Percentiles rank a stretch among this genome's conserved stretches.
phyloP scores from a whole-genome alignment of 495 filamentous ascomycete species.

The Coniosporium apollinis region DNA sequence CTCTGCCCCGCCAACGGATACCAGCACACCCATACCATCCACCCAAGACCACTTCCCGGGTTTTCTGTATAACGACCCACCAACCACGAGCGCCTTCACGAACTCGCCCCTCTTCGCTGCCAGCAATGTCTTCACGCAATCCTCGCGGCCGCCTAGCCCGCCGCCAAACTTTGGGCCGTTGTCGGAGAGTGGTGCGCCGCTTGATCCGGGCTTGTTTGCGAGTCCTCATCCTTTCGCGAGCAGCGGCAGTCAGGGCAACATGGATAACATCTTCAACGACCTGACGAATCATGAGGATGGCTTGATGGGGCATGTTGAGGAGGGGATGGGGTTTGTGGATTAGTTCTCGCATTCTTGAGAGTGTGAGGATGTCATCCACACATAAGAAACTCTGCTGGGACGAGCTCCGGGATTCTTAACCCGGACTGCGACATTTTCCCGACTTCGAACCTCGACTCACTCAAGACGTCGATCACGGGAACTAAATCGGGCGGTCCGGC shows the following conservation, averaged over 20 bases:
- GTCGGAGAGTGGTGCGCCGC: neutral
- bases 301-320: too few species aligned
- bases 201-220: conserved; percentile 1
- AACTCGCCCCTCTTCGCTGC: neutral
- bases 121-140: neutral
- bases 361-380: too few species aligned
- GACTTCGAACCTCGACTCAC: too few species aligned
- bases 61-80: neutral
- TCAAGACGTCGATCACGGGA: too few species aligned
- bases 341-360: too few species aligned
- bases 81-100: neutral
- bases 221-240: neutral
- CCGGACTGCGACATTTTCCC: too few species aligned
- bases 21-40: neutral
- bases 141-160: neutral
- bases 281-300: conserved; percentile 5
- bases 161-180: neutral
- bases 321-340: too few species aligned
- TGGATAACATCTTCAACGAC: conserved; percentile 4
- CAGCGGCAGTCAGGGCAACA: neutral
- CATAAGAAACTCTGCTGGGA: too few species aligned
- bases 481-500: too few species aligned
- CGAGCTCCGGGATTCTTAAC: too few species aligned
- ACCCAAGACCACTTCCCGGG: neutral
- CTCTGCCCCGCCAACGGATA: neutral